phyloP scores from a whole-genome alignment of 2,329 filamentous ascomycete species.

The Aureobasidium sp. region DNA sequence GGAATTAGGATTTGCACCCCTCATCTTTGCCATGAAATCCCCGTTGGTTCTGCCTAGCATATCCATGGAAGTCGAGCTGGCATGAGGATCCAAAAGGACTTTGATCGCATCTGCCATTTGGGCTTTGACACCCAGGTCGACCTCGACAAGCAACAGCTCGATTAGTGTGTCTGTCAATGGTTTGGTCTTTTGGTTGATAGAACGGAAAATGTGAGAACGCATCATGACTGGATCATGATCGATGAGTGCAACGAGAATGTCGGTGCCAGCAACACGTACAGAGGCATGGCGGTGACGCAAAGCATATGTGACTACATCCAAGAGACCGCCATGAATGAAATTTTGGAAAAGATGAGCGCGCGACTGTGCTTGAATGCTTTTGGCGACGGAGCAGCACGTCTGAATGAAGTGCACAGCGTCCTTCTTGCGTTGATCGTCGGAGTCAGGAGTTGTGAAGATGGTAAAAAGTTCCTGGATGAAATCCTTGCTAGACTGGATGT shows the following conservation, averaged over 20 bases:
- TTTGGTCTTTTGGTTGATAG: conserved; percentile 76
- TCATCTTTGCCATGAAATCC: conserved; percentile 59
- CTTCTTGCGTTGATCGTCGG: conserved; percentile 68
- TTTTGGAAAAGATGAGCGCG: conserved; percentile 80
- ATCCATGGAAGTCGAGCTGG: conserved; percentile 53
- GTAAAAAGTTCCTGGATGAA: conserved; percentile 82
- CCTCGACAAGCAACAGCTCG: conserved; percentile 81
- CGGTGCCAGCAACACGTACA: conserved; percentile 84
- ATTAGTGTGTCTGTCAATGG: conserved; percentile 88
- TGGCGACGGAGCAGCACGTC: conserved; percentile 88
- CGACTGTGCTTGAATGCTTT: conserved; percentile 79
- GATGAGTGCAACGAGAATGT: conserved; percentile 87
- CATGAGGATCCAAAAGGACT: conserved; percentile 71
- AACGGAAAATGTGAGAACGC: conserved; percentile 83
- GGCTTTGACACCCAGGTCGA: conserved; percentile 87
- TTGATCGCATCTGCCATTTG: conserved; percentile 95
- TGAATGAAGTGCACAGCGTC: conserved; percentile 95
- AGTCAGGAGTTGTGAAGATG: conserved; percentile 63
- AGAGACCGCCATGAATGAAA: conserved; percentile 78
- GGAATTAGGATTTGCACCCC: conserved; percentile 37
- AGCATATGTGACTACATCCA: conserved; percentile 86
- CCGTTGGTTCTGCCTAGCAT: conserved; percentile 52
- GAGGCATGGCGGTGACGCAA: conserved; percentile 75
- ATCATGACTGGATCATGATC: conserved; percentile 96
- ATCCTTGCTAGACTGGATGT: conserved; percentile 70